phyloP scores from a whole-genome alignment of 2,329 filamentous ascomycete genomes.

The Phoma sp. region DNA sequence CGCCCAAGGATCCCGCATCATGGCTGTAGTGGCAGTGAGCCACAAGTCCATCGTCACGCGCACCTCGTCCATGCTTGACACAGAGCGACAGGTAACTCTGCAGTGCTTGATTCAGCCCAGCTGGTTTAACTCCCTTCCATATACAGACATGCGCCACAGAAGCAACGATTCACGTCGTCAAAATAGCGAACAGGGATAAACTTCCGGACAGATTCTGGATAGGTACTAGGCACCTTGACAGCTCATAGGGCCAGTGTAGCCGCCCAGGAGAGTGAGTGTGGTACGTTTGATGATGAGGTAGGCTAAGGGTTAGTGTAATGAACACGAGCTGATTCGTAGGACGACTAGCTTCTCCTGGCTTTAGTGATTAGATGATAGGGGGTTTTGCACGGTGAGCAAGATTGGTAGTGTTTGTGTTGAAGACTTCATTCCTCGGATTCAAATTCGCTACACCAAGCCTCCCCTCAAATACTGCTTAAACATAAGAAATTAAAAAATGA shows the following conservation, averaged over 20 bases:
- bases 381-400: neutral
- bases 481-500: conserved; percentile 19
- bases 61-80: no score
- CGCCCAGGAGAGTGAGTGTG: neutral
- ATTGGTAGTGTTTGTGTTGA: neutral
- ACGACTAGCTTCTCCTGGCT: neutral
- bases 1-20: no score
- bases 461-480: conserved; percentile 6
- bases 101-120: no score
- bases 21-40: no score
- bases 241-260: neutral
- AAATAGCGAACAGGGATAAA: neutral
- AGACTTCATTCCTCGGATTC: conserved; percentile 1
- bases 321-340: neutral
- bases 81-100: no score
- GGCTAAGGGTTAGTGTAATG: conserved; percentile 1
- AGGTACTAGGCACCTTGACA: neutral
- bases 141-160: neutral
- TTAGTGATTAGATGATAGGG: neutral
- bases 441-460: conserved; percentile 17
- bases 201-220: neutral
- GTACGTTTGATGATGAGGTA: conserved; percentile 13
- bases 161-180: neutral
- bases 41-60: no score
- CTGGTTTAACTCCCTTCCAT: no score